Evolutionary conservation across 2,329 filamentous ascomycete species (phyloP), one percentile per base, ranked within the genome.

Genomic region (Tolypocladium paradoxum): DNA sequence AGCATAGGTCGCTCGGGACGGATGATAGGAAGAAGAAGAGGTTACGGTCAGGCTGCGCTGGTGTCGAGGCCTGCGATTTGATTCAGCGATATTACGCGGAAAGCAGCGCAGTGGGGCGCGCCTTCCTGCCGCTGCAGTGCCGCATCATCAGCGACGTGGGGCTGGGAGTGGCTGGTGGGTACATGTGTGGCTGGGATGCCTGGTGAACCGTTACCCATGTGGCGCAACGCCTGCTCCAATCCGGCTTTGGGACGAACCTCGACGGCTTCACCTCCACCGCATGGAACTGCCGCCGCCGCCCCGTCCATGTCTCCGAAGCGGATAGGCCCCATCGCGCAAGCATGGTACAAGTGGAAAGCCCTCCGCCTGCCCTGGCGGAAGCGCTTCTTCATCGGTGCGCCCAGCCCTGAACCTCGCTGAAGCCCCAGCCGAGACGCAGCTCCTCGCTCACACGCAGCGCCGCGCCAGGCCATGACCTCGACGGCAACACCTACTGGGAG

Each of bases 401-500:
- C n/a, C n/a, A n/a, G n/a, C n/a, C n/a, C n/a, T n/a, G n/a, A n/a
- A n/a, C n/a, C n/a, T n/a, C n/a, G n/a, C n/a, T n/a, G n/a, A n/a
- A n/a, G n/a, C n/a, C n/a, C n/a, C n/a, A n/a, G n/a, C n/a, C n/a
- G n/a, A n/a, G n/a, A n/a, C n/a, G n/a, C n/a, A 45, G 35, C 38
- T 31, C 16, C 40, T 22, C 38, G 20, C 20, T 22, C 33, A 31
- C 48, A 34, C 40, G 40, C 24, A 35, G 36, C 31, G 37, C 36
- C 52, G 34, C 36, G 22, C 29, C 56, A 85, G 83, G 83, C 58
- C 73, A 78, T 61, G 83, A 87, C 63, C 79, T 85, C 54, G 63
- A 79, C 27, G 82, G 82, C 53, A 85, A 86, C 69, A 85, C 83
- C 4, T 87, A 79, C 71, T 87, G 83, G 82, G 81, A 85, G 61